These are phyloP conservation scores for Barnettozyma pratensis DNA, from an alignment of 805 yeast species.

Conservation along the genomic window DNA sequence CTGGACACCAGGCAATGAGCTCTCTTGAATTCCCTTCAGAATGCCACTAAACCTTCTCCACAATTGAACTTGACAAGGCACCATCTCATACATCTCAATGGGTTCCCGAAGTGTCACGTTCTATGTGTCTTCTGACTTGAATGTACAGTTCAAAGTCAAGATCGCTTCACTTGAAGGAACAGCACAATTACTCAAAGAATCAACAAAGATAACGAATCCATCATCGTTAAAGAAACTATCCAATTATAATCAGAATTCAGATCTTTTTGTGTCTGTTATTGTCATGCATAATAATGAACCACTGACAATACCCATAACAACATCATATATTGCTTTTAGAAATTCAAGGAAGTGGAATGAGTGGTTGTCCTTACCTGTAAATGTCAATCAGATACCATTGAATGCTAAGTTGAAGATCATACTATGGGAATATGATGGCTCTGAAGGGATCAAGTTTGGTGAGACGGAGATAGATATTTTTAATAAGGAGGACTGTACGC, in stretches of 20 bases:
- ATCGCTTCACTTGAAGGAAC: conserved; percentile 43
- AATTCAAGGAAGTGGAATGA: conserved; percentile 56
- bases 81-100: conserved; percentile 7
- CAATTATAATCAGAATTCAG: conserved; percentile 31
- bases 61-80: no score
- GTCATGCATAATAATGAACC: conserved; percentile 41
- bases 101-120: conserved; percentile 42
- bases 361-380: conserved; percentile 69
- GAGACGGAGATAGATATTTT: conserved; percentile 56
- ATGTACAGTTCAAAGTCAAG: conserved; percentile 43
- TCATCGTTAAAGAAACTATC: conserved; percentile 36
- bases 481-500: conserved; percentile 49
- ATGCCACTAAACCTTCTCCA: no score
- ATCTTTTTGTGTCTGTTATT: conserved; percentile 40
- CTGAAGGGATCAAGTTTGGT: conserved; percentile 51
- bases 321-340: conserved; percentile 44
- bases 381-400: conserved; percentile 64
- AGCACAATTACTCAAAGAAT: conserved; percentile 34
- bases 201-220: conserved; percentile 45
- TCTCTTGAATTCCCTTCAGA: no score
- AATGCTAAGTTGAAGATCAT: conserved; percentile 55
- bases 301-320: conserved; percentile 42
- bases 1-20: neutral
- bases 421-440: conserved; percentile 64
- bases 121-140: conserved; percentile 52